Evolutionary conservation across 345 rosid species (phyloP), one percentile per base, ranked within the genome.

Genomic region (Reutealis trisperma): DNA sequence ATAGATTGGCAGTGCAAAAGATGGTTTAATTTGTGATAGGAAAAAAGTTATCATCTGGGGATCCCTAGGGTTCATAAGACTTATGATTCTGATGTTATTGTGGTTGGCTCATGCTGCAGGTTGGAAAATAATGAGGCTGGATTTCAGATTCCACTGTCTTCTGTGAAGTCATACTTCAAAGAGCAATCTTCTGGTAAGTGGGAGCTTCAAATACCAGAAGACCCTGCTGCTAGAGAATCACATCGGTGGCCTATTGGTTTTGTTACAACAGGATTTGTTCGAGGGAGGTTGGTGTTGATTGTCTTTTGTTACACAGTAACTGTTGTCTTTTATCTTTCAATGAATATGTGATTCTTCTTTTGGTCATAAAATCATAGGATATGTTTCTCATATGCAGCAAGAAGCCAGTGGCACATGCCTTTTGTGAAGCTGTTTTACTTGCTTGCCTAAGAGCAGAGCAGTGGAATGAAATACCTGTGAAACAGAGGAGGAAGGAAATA

Each of bases 181-280:
- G 91, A 90, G 83, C 81, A 86, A 72, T 54, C 81, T 72, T 75
- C 79, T 60, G 94, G 98, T 66, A 72, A 78, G 37, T 90, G 98
- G 98, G 91, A 89, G 81, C 87, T 91, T 71, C 85, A 87, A 54
- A 63, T 87, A 78, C 79, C 94, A n/a, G 82, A 79, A 69, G 93
- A 90, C 66, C 70, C 82, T 54, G 74, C 78, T 65, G 70, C 82
- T 24, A 78, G 63, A 64, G 87, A 84, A 81, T 81, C 86, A 74
- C 86, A 83, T 74, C 79, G 93, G 70, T 89, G 88, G 89, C 94
- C 97, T 32, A 83, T 95, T 21, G 99, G 99, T 73, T 93, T 95
- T 75, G 87, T 92, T 27, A 90, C 97, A 18, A 86, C 96, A 44
- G 99, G 99, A 67, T 90, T 89, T 81, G 89, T 92, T 60, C 79